Evolutionary conservation across 495 filamentous ascomycete species (phyloP).

Genomic region (Aspergillus diversus): DNA sequence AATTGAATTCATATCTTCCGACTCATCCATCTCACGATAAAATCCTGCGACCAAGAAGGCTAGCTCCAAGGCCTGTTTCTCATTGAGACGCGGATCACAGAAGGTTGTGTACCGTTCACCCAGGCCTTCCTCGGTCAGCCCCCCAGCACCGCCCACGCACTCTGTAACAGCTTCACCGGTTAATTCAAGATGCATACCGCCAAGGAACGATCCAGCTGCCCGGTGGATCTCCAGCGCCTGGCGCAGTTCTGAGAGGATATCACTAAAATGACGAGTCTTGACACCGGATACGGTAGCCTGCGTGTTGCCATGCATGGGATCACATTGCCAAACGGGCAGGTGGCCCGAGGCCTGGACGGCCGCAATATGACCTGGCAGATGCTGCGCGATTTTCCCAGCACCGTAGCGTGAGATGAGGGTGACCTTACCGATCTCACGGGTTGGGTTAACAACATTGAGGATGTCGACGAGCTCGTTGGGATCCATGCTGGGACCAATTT

Average conservation of each 20-base stretch:
- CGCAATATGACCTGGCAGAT: slow-evolving; percentile 81
- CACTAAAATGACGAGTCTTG: slow-evolving; percentile 86
- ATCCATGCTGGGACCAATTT: slow-evolving; percentile 86
- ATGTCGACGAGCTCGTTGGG: slow-evolving; percentile 72
- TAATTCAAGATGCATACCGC: slow-evolving; percentile 92
- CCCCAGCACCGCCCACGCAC: slow-evolving; percentile 89
- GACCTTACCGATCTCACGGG: slow-evolving; percentile 81
- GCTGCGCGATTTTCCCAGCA: slow-evolving; percentile 65
- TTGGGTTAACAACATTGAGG: slow-evolving; percentile 83
- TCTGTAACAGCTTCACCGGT: slow-evolving; percentile 97
- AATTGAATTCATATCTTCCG: slow-evolving; percentile 25
- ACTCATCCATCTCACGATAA: slow-evolving; percentile 57
- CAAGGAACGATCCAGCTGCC: slow-evolving; percentile 78
- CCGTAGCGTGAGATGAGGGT: slow-evolving; percentile 97
- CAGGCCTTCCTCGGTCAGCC: slow-evolving; percentile 83
- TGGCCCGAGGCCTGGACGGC: slow-evolving; percentile 77
- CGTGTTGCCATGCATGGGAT: slow-evolving; percentile 92
- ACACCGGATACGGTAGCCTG: slow-evolving; percentile 66
- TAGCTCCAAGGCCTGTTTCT: slow-evolving; percentile 95
- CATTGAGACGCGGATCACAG: slow-evolving; percentile 93
- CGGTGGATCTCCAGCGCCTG: slow-evolving; percentile 82
- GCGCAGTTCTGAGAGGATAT: slow-evolving; percentile 83
- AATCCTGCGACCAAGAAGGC: slow-evolving; percentile 92
- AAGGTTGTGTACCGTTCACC: slow-evolving; percentile 88
- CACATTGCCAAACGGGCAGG: slow-evolving; percentile 93